Evolutionary conservation across 2,329 filamentous ascomycete species (phyloP).

Genomic region (Lasiodiplodia sp.): DNA sequence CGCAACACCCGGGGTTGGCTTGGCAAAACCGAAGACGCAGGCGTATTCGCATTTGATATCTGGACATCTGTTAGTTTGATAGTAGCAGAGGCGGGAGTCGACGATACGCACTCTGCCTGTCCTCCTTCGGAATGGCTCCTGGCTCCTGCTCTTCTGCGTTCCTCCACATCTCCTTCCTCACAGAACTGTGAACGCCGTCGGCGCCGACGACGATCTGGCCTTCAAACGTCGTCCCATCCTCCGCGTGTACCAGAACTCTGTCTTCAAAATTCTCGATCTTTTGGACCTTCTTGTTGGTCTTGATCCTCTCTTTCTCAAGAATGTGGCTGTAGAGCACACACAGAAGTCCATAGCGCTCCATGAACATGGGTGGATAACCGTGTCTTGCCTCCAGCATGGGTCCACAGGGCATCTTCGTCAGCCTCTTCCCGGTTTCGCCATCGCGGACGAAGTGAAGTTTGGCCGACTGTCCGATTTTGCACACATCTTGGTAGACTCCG

Average conservation of each 20-base stretch:
- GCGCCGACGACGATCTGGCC: conserved; percentile 23
- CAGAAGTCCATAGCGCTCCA: conserved; percentile 25
- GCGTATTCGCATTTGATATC: conserved; percentile 22
- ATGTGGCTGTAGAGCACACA: conserved; percentile 36
- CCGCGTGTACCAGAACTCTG: background rate
- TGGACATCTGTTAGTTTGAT: background rate
- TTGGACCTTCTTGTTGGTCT: conserved; percentile 31
- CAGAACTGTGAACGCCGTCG: conserved; percentile 28
- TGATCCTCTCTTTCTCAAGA: conserved; percentile 35
- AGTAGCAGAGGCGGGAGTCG: background rate
- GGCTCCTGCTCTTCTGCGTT: conserved; percentile 11
- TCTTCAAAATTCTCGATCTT: background rate
- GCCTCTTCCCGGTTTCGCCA: background rate
- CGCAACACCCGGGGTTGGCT: background rate
- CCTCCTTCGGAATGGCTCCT: background rate
- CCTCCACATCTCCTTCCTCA: conserved; percentile 28
- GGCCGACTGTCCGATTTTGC: conserved; percentile 1
- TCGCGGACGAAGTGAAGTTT: conserved; percentile 8
- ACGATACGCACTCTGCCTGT: conserved; percentile 6
- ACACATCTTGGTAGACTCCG: conserved; percentile 13
- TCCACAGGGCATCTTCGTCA: background rate
- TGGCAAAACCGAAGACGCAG: conserved; percentile 7
- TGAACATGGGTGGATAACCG: conserved; percentile 28
- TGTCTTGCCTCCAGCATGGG: conserved; percentile 17
- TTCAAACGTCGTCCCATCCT: background rate